A percentile compares a stretch with the other conserved stretches of the same genome.
phyloP scores from a whole-genome alignment of 768 basidiomycete species.

The Tephrocybe sp. region DNA sequence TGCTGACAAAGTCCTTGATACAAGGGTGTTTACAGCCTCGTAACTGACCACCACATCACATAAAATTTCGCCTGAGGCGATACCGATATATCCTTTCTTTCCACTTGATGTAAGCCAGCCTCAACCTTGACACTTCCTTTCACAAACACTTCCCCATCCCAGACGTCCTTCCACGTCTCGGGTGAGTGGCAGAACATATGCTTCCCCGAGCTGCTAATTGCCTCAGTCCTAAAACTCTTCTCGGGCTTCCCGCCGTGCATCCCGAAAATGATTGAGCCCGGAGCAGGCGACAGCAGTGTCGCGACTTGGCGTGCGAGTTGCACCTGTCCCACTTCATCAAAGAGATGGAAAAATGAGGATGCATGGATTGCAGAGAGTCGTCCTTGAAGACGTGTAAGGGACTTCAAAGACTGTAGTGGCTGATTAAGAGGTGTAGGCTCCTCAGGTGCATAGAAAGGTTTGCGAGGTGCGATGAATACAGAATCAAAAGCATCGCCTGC shows the following conservation, averaged over 20 bases:
- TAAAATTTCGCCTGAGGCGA: neutral
- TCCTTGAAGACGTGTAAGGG: conserved; percentile 34
- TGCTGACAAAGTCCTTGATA: no score
- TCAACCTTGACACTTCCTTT: conserved; percentile 17
- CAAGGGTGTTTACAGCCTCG: conserved; percentile 5
- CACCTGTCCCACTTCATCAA: conserved; percentile 35
- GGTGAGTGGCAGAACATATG: conserved; percentile 32
- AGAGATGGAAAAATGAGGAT: conserved; percentile 52
- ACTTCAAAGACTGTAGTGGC: conserved; percentile 17
- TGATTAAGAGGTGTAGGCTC: conserved; percentile 16
- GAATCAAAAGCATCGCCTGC: conserved; percentile 53
- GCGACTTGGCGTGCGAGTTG: conserved; percentile 39
- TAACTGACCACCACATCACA: conserved; percentile 13
- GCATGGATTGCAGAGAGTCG: conserved; percentile 47
- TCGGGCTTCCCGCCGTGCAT: conserved; percentile 22
- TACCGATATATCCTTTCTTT: neutral
- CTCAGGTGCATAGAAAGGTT: conserved; percentile 17
- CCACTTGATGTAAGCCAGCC: conserved; percentile 2
- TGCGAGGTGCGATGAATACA: conserved; percentile 32
- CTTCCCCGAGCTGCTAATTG: conserved; percentile 6
- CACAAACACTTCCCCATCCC: conserved; percentile 29
- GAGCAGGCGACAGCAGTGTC: conserved; percentile 34
- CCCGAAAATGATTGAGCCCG: conserved; percentile 49
- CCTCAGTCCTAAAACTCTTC: conserved; percentile 22
- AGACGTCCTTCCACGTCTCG: conserved; percentile 26